Base-by-base conservation (phyloP, 371 early-diverging fungal genomes). In the Zopfochytrium polystomum region DNA sequence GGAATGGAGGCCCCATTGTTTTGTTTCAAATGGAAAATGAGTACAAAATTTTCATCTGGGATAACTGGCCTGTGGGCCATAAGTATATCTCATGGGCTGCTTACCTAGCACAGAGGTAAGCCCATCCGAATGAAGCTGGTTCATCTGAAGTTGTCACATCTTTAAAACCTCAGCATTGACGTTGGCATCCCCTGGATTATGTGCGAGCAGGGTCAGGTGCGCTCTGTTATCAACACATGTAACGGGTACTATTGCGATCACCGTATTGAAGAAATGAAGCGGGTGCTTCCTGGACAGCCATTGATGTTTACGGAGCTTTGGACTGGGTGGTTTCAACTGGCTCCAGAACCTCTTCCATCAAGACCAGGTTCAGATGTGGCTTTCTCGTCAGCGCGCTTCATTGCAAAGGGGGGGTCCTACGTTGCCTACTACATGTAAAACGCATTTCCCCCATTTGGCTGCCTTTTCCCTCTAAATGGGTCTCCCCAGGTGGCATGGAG, bases 21-120 rank as follows among this genome's bases (percentile, higher is more conserved):
- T 59, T 75, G 55, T 55, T 80, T 61, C 83, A 83, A 67, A 76
- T 83, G 22, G 83, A 83, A 61, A 81, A 83, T 61, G 81, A 83
- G 63, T 77, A 71, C 33, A 76, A 72, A 25, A 55, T 63, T 49
- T 46, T 70, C 55, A 69, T 74, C 58, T 27, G 63, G 47, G 50
- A 50, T 33, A 65, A 74, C 43, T 75, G 80, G 30, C 27, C 54
- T 1, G 64, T 72, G 29, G 80, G 82, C 18, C 56, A 73, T 18
- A 44, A 58, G 35, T 82, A 78, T 51, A 75, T 79, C 29, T 26
- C 60, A 13, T 82, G 80, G 80, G 77, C 75, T 25, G 83, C 73
- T 23, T 66, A 68, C 22, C 60, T 73, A 11, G 77, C 80, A 11
- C 44, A 67, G 25, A 54, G n/a, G n/a, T n/a, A n/a, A n/a, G n/a